Evolutionary conservation across 2,329 filamentous ascomycete species (phyloP), one percentile per base, ranked within the genome.

Genomic region (Tolypocladium inflatum): DNA sequence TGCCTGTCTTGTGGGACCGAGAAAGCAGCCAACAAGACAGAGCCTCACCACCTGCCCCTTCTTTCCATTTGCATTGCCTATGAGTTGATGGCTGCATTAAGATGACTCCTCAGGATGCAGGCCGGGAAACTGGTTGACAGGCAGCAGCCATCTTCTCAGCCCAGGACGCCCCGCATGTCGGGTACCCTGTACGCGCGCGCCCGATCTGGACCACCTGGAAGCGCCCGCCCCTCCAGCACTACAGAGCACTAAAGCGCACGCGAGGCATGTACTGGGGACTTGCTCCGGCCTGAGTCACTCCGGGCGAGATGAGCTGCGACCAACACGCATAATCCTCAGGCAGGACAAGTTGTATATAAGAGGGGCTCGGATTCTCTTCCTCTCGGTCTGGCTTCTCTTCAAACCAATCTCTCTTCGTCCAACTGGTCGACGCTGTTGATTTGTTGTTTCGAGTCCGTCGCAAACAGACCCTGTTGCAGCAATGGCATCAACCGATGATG

Each of bases 401-500:
- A 7, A 50, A 33, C 2, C 37, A 13, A 48, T 1, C 23, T 19
- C 11, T n/a, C 9, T 10, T n/a, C 8, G 1, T 38, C 37, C 13
- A 8, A 23, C 21, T 23, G 6, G 43, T 26, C 26, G 17, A 19
- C 3, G 9, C 26, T 15, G 42, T 13, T 23, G n/a, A 7, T 8
- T 30, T 19, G 8, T 19, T 26, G 17, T 7, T n/a, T n/a, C 17
- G 45, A 33, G 26, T 26, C 8, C 17, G 26, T n/a, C 19, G 19
- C 30, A 19, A 2, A 5, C 9, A n/a, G 17, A 23, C 4, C 6
- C 30, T 2, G 30, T 33, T 7, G 30, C 30, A 13, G 30, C 26
- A 33, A 55, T 55, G 53, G 39, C 55, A n/a, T 61, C 62, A 35
- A 51, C 60, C 37, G 54, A 58, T 41, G 62, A 63, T n/a, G 56